Base-by-base conservation (phyloP, 805 yeast species). In the Debaryomyces hansenii region DNA sequence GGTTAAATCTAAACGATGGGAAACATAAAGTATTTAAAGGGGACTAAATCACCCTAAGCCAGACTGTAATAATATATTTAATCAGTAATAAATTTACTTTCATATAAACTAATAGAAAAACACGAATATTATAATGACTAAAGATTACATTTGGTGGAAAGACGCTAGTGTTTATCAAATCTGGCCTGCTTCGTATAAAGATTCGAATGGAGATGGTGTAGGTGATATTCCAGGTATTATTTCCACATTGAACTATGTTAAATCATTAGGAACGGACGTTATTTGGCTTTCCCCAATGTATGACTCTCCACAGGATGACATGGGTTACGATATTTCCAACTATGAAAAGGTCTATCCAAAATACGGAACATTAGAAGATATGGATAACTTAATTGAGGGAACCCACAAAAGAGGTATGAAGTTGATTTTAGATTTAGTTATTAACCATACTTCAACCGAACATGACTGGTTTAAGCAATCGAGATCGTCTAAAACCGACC, bases 261-360 rank as follows among this genome's bases (percentile, higher is more conserved):
- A 76, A 56, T 60, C 59, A 18, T 62, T 80, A 28, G 83, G 83
- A 2, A 68, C 69, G 12, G 82, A 78, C 47, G 74, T 76, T 12
- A 64, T 81, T 35, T 81, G 85, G 85, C 59, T 80, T 44, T 75
- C 79, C 20, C 85, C 85, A 18, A 76, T 77, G 67, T 79, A 70
- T 62, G 81, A 77, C 50, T 75, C 82, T 2, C 85, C 85, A 5
- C 80, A 77, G 58, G 78, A 74, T 42, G 85, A 80, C 58, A 80
- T 80, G 84, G 85, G 85, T 4, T 81, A 80, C 57, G 85, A 81
- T 54, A 78, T 81, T 55, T 62, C 78, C 15, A 74, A 81, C 61
- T 81, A 81, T 63, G 72, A 77, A 58, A 70, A 62, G 20, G 72
- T 81, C 34, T 73, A 80, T 59, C 74, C 77, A 12, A 66, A 67